Evolutionary conservation across 495 filamentous ascomycete species (phyloP).

Genomic region (Aspergillus affinis): DNA sequence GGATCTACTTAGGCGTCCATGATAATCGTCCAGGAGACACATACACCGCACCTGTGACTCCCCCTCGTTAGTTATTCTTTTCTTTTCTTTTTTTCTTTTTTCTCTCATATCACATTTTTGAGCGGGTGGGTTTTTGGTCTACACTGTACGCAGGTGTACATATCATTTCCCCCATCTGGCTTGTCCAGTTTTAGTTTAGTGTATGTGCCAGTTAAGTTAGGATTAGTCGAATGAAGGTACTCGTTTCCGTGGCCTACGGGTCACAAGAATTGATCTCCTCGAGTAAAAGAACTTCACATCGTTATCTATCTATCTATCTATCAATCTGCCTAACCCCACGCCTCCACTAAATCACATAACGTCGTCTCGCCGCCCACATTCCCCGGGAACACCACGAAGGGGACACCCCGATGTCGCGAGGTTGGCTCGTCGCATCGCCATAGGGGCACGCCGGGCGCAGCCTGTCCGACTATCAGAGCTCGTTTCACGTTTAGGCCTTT

Average conservation of each 20-base stretch:
- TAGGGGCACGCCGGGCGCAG: conserved; percentile 53
- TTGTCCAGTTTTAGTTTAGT: conserved; percentile 17
- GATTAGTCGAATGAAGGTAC: conserved; percentile 24
- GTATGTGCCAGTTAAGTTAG: conserved; percentile 23
- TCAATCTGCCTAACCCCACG: conserved; percentile 23
- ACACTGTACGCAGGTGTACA: conserved; percentile 21
- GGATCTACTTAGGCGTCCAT: neutral
- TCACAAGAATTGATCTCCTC: conserved; percentile 4
- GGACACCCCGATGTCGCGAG: conserved; percentile 44
- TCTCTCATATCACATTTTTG: neutral
- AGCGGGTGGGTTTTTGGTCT: conserved; percentile 7
- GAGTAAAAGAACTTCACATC: neutral
- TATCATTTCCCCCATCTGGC: conserved; percentile 9
- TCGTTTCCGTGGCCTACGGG: conserved; percentile 24
- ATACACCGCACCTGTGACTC: neutral
- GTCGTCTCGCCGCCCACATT: conserved; percentile 54
- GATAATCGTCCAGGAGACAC: neutral
- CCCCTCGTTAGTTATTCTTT: neutral
- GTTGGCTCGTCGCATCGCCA: conserved; percentile 54
- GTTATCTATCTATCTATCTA: too few species aligned
- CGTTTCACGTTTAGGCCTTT: conserved; percentile 53
- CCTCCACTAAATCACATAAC: conserved; percentile 39
- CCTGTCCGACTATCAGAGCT: conserved; percentile 53
- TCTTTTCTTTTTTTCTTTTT: neutral
- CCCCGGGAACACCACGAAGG: conserved; percentile 57